Evolutionary conservation across 1,284 basidiomycete species (phyloP).

Genomic region (Apiotrichum mycotoxinovorans): DNA sequence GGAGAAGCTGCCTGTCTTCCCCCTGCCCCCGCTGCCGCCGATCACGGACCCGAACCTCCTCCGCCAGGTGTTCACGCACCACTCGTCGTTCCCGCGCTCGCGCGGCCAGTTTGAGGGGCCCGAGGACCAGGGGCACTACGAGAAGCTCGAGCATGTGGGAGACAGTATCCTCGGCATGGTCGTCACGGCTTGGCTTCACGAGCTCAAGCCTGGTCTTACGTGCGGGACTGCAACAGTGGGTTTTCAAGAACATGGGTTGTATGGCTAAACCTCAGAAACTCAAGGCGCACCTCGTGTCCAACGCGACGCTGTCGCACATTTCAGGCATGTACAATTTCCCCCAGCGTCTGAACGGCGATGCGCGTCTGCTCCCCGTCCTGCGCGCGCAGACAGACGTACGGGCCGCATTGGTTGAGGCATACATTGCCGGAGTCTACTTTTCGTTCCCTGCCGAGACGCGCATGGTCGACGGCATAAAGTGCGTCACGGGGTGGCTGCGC

Average conservation of each 20-base stretch:
- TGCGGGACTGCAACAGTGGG: slow-evolving; percentile 43
- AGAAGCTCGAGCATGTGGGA: slow-evolving; percentile 48
- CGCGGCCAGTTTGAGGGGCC: slow-evolving; percentile 37
- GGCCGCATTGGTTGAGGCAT: slow-evolving; percentile 46
- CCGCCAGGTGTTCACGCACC: slow-evolving; percentile 37
- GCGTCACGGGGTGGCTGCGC: slow-evolving; percentile 38
- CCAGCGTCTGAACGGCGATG: slow-evolving; percentile 32
- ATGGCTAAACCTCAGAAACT: slow-evolving; percentile 35
- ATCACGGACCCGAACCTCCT: slow-evolving; percentile 30
- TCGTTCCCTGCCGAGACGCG: slow-evolving; percentile 30
- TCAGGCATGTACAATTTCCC: slow-evolving; percentile 43
- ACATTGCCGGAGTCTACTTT: slow-evolving; percentile 44
- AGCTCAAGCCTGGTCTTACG: slow-evolving; percentile 35
- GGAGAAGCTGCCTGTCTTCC: slow-evolving; percentile 39
- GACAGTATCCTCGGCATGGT: slow-evolving; percentile 44
- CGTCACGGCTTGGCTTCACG: slow-evolving; percentile 46
- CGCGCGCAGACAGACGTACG: slow-evolving; percentile 41
- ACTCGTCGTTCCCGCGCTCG: slow-evolving; percentile 27
- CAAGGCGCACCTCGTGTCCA: slow-evolving; percentile 45
- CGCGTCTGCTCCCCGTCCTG: slow-evolving; percentile 32
- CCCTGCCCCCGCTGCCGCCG: slow-evolving; percentile 37
- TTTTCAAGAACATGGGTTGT: background rate
- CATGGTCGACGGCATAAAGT: slow-evolving; percentile 20
- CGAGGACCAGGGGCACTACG: slow-evolving; percentile 30
- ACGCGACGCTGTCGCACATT: slow-evolving; percentile 43